phyloP scores from a whole-genome alignment of 208 protist species.

The Herpetomonas tarakana region DNA sequence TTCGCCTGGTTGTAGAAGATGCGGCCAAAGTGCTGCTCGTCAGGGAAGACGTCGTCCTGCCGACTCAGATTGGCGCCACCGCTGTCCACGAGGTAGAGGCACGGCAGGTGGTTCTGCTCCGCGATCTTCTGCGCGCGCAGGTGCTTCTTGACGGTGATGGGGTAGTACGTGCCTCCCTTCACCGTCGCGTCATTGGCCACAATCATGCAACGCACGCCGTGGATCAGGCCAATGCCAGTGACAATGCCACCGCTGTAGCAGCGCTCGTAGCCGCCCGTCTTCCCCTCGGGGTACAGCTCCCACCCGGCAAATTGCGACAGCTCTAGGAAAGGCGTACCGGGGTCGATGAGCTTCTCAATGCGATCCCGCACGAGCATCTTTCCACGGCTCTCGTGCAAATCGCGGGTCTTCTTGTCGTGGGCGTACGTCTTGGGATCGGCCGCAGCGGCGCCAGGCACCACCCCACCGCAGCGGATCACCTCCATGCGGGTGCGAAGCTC shows the following conservation, averaged over 20 bases:
- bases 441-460: slow-evolving; percentile 16
- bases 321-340: slow-evolving; percentile 93
- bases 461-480: slow-evolving; percentile 25
- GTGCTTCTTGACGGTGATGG: slow-evolving; percentile 98
- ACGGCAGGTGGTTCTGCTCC: slow-evolving; percentile 94
- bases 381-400: slow-evolving; percentile 44
- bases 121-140: slow-evolving; percentile 96
- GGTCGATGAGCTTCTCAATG: slow-evolving; percentile 90
- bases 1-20: slow-evolving; percentile 98
- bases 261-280: slow-evolving; percentile 45
- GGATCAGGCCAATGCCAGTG: slow-evolving; percentile 90
- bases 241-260: slow-evolving; percentile 93
- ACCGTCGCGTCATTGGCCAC: slow-evolving; percentile 98
- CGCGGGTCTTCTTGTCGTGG: slow-evolving; percentile 19
- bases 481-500: slow-evolving; percentile 37
- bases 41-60: slow-evolving; percentile 95
- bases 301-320: slow-evolving; percentile 94
- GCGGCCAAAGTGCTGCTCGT: slow-evolving; percentile 96
- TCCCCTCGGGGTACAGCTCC: slow-evolving; percentile 86
- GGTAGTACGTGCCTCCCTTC: slow-evolving; percentile 97
- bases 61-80: slow-evolving; percentile 94
- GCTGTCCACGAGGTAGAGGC: slow-evolving; percentile 97
- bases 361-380: slow-evolving; percentile 92
- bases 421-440: slow-evolving; percentile 10
- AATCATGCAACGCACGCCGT: slow-evolving; percentile 91